Evolutionary conservation across 306 rosid species (phyloP).

Genomic region (Begonia peltatifolia): DNA sequence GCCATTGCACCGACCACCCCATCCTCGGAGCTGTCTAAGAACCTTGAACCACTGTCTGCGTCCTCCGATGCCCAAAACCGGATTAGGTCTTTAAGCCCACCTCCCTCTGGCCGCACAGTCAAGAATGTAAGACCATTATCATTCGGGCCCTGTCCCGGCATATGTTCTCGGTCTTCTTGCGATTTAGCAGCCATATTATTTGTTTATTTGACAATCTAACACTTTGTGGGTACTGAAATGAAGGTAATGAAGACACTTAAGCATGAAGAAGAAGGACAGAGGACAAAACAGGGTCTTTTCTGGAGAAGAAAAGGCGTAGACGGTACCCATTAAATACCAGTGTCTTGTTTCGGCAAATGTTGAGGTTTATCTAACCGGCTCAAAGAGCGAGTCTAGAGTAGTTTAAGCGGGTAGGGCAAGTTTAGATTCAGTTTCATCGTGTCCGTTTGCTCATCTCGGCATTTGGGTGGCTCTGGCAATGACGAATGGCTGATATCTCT

Average conservation of each 20-base stretch:
- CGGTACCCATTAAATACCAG: background rate
- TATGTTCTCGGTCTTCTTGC: background rate
- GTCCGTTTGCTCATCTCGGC: too few species aligned
- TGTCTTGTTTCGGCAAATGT: background rate
- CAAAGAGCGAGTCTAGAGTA: too few species aligned
- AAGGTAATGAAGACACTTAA: background rate
- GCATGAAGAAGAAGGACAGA: background rate
- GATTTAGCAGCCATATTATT: constrained; percentile 4
- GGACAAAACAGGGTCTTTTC: background rate
- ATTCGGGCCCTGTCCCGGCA: background rate
- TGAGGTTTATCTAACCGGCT: too few species aligned
- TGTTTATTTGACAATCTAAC: background rate
- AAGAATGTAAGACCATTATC: constrained; percentile 21
- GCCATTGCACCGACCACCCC: constrained; percentile 10
- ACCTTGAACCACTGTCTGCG: constrained; percentile 14
- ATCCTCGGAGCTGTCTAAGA: constrained; percentile 30
- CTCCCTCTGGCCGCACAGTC: constrained; percentile 48
- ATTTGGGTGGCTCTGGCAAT: too few species aligned
- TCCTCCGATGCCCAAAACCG: constrained; percentile 19
- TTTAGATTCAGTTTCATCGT: too few species aligned
- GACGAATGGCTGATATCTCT: too few species aligned
- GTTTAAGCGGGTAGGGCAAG: too few species aligned
- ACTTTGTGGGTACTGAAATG: background rate
- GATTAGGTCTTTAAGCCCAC: constrained; percentile 29
- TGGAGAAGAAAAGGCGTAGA: too few species aligned